A percentile compares a stretch with the other conserved stretches of the same genome.
Evolutionary conservation across 1,284 basidiomycete genomes (phyloP).

Genomic region (Ustilago bromivora): DNA sequence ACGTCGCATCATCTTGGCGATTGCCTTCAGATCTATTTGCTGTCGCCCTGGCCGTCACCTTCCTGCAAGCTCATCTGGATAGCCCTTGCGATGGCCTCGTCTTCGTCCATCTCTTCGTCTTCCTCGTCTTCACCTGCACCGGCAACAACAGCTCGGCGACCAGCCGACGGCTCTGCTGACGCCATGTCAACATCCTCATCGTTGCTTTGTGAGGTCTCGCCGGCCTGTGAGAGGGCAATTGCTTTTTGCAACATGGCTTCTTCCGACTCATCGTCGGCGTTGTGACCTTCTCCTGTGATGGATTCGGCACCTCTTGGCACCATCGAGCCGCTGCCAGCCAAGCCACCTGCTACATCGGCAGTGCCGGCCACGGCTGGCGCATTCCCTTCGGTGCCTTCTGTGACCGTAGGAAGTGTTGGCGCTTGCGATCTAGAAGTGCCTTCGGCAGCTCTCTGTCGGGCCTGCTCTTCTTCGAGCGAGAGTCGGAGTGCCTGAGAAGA

Average conservation of each 20-base stretch:
- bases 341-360: slow-evolving; percentile 26
- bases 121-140: slow-evolving; percentile 60
- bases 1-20: background rate
- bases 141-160: slow-evolving; percentile 50
- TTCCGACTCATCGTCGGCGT: slow-evolving; percentile 58
- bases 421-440: slow-evolving; percentile 43
- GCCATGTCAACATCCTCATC: slow-evolving; percentile 63
- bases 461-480: slow-evolving; percentile 96
- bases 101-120: slow-evolving; percentile 69
- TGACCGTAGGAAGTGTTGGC: slow-evolving; percentile 47
- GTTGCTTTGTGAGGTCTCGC: slow-evolving; percentile 23
- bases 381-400: slow-evolving; percentile 42
- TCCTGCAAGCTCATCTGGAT: slow-evolving; percentile 68
- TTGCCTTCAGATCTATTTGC: slow-evolving; percentile 19
- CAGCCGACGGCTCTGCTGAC: slow-evolving; percentile 37
- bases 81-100: slow-evolving; percentile 68
- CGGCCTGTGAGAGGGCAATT: slow-evolving; percentile 56
- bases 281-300: slow-evolving; percentile 59
- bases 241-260: slow-evolving; percentile 65
- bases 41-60: slow-evolving; percentile 36
- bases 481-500: slow-evolving; percentile 85
- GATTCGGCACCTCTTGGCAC: slow-evolving; percentile 60
- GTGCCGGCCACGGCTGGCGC: slow-evolving; percentile 24
- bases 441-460: slow-evolving; percentile 75
- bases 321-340: slow-evolving; percentile 61